Evolutionary conservation across 2,329 filamentous ascomycete genomes (phyloP).

Genomic region (Elsinoe batatas): DNA sequence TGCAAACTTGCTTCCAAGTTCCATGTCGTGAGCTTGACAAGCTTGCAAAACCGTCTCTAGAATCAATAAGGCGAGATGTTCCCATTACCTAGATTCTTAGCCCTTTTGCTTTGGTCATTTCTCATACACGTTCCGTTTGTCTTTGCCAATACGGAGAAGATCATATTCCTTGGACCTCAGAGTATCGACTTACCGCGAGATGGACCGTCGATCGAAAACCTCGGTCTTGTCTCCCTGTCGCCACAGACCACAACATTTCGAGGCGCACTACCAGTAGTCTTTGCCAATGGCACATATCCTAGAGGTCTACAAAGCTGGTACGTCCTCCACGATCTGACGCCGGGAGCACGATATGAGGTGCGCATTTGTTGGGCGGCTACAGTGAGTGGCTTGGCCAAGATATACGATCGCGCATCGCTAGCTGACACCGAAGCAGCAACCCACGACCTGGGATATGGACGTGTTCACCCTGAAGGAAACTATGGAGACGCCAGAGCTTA

Average conservation of each 20-base stretch:
- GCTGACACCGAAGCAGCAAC: not conserved
- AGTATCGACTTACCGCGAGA: slow-evolving; percentile 46
- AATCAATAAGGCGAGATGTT: not conserved
- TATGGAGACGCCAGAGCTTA: slow-evolving; percentile 7
- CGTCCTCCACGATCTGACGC: slow-evolving; percentile 59
- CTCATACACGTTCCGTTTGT: slow-evolving; percentile 16
- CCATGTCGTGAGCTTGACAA: too few relatives aligned
- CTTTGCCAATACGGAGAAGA: slow-evolving; percentile 78
- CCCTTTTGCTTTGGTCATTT: slow-evolving; percentile 8
- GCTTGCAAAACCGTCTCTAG: too few relatives aligned
- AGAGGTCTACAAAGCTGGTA: slow-evolving; percentile 66
- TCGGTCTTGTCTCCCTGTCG: slow-evolving; percentile 57
- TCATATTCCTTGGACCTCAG: slow-evolving; percentile 69
- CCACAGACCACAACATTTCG: slow-evolving; percentile 48
- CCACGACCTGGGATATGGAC: not conserved
- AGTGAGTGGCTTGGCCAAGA: slow-evolving; percentile 44
- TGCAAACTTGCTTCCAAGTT: too few relatives aligned
- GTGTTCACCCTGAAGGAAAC: slow-evolving; percentile 6
- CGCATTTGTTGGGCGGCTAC: slow-evolving; percentile 89
- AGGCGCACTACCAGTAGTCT: slow-evolving; percentile 56
- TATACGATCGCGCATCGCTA: not conserved
- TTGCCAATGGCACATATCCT: slow-evolving; percentile 47
- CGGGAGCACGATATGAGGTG: slow-evolving; percentile 75
- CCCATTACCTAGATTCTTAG: not conserved
- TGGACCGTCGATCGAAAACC: slow-evolving; percentile 47